Evolutionary conservation across 352 stramenopile species (phyloP).

Genomic region (Globisporangium spiculum): DNA sequence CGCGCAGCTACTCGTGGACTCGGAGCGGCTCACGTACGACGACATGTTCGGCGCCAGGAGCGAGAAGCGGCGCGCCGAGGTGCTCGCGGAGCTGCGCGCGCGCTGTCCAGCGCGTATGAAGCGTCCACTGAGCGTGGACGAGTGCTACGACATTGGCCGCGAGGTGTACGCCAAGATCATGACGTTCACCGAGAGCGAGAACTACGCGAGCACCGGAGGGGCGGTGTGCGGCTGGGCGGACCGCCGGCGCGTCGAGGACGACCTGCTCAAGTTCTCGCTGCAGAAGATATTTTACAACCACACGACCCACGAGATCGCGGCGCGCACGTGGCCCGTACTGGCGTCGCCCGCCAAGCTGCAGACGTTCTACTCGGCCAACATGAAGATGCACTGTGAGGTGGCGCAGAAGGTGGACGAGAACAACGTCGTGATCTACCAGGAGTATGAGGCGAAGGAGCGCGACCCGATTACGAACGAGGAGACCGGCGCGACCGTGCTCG

Average conservation of each 20-base stretch:
- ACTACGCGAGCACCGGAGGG: conserved; percentile 23
- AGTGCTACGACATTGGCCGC: conserved; percentile 30
- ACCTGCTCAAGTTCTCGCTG: conserved; percentile 32
- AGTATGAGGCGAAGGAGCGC: conserved; percentile 27
- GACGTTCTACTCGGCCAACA: conserved; percentile 28
- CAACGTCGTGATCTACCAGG: conserved; percentile 40
- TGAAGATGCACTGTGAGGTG: conserved; percentile 33
- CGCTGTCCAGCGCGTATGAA: conserved; percentile 20
- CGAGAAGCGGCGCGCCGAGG: conserved; percentile 9
- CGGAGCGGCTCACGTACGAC: conserved; percentile 2
- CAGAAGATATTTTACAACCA: conserved; percentile 23
- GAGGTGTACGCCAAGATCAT: conserved; percentile 28
- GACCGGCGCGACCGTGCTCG: conserved; percentile 21
- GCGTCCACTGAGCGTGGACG: conserved; percentile 22
- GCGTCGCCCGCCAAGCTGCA: conserved; percentile 21
- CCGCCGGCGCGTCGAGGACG: conserved; percentile 29
- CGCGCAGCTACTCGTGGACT: conserved; percentile 22
- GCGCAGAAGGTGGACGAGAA: conserved; percentile 30
- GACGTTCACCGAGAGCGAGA: conserved; percentile 20
- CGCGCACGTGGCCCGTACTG: conserved; percentile 25
- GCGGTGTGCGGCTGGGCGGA: conserved; percentile 31
- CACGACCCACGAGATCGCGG: conserved; percentile 17
- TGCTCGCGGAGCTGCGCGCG: conserved; percentile 7
- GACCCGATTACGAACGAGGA: conserved; percentile 17
- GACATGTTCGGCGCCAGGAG: conserved; percentile 6